Evolutionary conservation across 2,329 filamentous ascomycete genomes (phyloP).

Genomic region (Elsinoe australis): DNA sequence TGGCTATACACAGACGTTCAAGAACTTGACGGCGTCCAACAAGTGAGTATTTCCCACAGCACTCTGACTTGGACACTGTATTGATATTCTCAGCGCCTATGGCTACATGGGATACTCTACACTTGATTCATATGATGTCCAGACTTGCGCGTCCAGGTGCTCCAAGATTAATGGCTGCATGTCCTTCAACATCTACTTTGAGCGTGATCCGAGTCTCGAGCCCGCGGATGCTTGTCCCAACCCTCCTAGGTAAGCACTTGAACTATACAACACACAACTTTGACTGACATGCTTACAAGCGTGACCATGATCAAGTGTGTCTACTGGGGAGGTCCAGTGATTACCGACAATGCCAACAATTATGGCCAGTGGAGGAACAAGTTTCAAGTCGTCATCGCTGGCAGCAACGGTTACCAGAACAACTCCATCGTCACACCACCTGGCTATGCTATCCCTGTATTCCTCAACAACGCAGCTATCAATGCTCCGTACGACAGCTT

Average conservation of each 20-base stretch:
- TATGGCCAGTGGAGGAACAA: conserved; percentile 24
- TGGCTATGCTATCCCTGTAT: conserved; percentile 20
- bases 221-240: conserved; percentile 22
- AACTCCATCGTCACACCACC: conserved; percentile 16
- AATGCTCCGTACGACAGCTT: conserved; percentile 25
- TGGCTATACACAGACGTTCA: conserved; percentile 19
- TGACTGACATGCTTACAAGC: conserved; percentile 9
- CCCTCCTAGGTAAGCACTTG: conserved; percentile 16
- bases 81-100: conserved; percentile 18
- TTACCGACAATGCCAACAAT: conserved; percentile 24
- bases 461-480: conserved; percentile 24
- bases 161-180: conserved; percentile 20
- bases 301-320: conserved; percentile 28
- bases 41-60: neutral
- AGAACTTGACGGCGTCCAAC: conserved; percentile 12
- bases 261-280: too few species aligned
- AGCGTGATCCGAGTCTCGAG: conserved; percentile 18
- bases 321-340: conserved; percentile 27
- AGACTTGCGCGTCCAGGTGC: conserved; percentile 19
- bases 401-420: conserved; percentile 22
- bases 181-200: conserved; percentile 21
- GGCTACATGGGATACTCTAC: conserved; percentile 19
- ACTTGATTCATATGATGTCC: conserved; percentile 16
- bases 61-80: neutral
- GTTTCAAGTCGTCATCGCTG: conserved; percentile 19